Base-by-base conservation (phyloP, 225 moss, liverwort and hornwort species). In the Climacium dendroides region DNA sequence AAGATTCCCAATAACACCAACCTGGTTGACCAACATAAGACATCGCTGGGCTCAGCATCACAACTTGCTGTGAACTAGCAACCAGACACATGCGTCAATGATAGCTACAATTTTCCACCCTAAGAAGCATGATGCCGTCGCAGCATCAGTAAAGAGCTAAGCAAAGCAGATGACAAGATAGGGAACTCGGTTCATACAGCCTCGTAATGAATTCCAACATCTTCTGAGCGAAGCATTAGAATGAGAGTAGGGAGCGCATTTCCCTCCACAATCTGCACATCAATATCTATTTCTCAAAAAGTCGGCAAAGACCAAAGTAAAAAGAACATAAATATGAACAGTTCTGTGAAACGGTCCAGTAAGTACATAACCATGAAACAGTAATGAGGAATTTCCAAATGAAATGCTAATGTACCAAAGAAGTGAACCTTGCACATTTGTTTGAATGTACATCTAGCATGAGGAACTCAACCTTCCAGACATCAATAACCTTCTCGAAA, bases 1-100 rank as follows among this genome's bases (percentile, higher is more conserved):
- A 83, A 98, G 98, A 87, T 98, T 98, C 66, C 98, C 98, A 82
- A 98, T 97, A 11, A 98, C 98, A 86, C 98, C 98, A 90, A 98
- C 98, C 98, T 98, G 89, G 23, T 86, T 71, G 83, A 37, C 53
- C 88, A 90, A 43, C 81, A 81, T 59, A 81, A 87, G 72, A 73
- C 59, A 88, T 77, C 66, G 80, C 65, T 65, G 52, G 22, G 73
- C 39, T 90, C 90, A 81, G 82, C 55, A 80, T 80, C 87, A 86
- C 54, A 52, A 66, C 73, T 55, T 80, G 58, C 55, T 82, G 54
- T 37, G 80, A 74, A 55, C 59, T 76, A 78, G 87, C 47, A 88
- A 86, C 34, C 54, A 65, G 39, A 69, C 34, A 53, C 53, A 83
- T 61, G 47, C 61, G 80, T 55, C 75, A 80, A 62, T 19, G 61